A percentile compares a stretch with the other conserved stretches of the same genome.
phyloP scores from a whole-genome alignment of 768 basidiomycete species.

The Agrocybe pediades region DNA sequence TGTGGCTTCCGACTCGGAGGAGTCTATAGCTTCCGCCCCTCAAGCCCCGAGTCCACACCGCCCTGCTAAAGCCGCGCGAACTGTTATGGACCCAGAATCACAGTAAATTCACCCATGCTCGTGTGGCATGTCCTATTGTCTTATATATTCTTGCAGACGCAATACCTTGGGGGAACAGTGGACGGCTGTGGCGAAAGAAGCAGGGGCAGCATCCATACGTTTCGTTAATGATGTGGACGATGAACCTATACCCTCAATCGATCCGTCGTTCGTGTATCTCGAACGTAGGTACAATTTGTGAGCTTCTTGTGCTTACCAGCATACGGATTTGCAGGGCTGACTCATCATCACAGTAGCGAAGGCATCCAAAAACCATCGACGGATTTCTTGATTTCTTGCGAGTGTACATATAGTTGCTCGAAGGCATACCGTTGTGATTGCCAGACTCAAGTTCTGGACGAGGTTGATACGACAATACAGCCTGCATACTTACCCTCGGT shows the following conservation, averaged over 20 bases:
- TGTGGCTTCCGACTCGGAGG: background rate
- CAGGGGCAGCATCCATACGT: conserved; percentile 32
- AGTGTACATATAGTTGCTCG: conserved; percentile 37
- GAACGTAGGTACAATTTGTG: conserved; percentile 55
- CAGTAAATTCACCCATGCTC: background rate
- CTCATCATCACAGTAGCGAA: conserved; percentile 9
- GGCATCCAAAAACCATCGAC: conserved; percentile 16
- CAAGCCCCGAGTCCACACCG: background rate
- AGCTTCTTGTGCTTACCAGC: conserved; percentile 18
- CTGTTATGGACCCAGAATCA: background rate
- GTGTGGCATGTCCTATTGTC: background rate
- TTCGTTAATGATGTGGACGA: conserved; percentile 44
- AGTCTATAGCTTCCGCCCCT: background rate
- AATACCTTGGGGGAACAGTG: conserved; percentile 32
- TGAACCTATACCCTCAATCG: conserved; percentile 45
- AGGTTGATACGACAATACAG: conserved; percentile 18
- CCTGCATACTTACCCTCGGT: conserved; percentile 49
- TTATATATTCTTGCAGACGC: conserved; percentile 18
- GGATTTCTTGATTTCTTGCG: conserved; percentile 44
- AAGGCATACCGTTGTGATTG: conserved; percentile 44
- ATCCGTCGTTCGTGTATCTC: conserved; percentile 48
- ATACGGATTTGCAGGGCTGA: conserved; percentile 12
- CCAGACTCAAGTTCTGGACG: conserved; percentile 46
- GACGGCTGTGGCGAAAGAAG: conserved; percentile 26
- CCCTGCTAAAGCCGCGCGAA: background rate